Conservation (phyloP, 1,139 yeast species). For the Debaryomyces robertsiae region DNA sequence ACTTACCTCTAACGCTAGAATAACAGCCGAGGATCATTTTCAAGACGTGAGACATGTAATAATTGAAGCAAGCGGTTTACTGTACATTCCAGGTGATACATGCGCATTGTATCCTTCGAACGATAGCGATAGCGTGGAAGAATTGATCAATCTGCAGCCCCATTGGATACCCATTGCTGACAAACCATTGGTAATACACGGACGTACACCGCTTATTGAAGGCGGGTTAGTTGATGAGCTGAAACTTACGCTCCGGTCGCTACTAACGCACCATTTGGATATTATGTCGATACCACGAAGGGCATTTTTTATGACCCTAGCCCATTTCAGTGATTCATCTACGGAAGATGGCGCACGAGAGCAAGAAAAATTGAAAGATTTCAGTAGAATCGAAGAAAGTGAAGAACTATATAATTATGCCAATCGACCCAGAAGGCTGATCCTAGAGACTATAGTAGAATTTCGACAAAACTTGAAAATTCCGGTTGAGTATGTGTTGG, state of each 20-base stretch:
- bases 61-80: constrained; percentile 38
- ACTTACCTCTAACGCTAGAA: constrained; percentile 52
- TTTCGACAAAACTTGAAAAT: constrained; percentile 68
- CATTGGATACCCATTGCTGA: constrained; percentile 75
- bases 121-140: constrained; percentile 61
- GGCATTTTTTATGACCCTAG: constrained; percentile 67
- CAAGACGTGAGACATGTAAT: constrained; percentile 82
- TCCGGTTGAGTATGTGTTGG: constrained; percentile 75
- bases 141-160: constrained; percentile 66
- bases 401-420: constrained; percentile 89
- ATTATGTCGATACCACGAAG: constrained; percentile 81
- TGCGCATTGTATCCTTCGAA: constrained; percentile 77
- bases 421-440: constrained; percentile 85
- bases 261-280: constrained; percentile 82
- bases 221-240: constrained; percentile 63
- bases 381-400: constrained; percentile 68
- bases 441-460: constrained; percentile 80
- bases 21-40: constrained; percentile 74
- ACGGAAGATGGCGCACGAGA: constrained; percentile 57
- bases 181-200: constrained; percentile 40
- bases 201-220: constrained; percentile 35
- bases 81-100: constrained; percentile 78
- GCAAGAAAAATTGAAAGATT: constrained; percentile 71
- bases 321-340: constrained; percentile 70
- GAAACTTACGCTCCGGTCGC: constrained; percentile 59